Evolutionary conservation across 2,329 filamentous ascomycete genomes (phyloP), one percentile per base, ranked within the genome.

Genomic region (Aspergillus tubingensis): DNA sequence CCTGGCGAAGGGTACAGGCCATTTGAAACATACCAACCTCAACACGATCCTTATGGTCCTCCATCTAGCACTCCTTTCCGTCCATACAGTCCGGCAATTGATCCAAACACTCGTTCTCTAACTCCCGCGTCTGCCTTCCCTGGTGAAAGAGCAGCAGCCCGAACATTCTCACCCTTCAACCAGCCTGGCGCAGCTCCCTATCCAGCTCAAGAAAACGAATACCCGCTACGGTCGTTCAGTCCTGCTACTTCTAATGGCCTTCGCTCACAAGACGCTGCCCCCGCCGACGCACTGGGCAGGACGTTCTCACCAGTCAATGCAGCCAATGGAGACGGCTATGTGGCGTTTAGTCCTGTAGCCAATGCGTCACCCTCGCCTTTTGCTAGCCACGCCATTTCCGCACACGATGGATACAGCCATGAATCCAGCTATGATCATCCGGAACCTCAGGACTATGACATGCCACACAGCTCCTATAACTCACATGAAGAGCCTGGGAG

Each of bases 21-120:
- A 6, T 64, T 62, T 13, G 55, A 39, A 15, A 21, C 60, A 27
- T 56, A 63, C 23, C 53, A 58, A 3, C 32, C 58, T 19, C 30
- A 53, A 11, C 56, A 63, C 27, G 55, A 58, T 7, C 27, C 58
- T 19, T 27, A 53, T 13, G 36, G 44, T 30, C 43, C 53, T 7
- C 32, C 43, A 4, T 54, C 60, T 0, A 58, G 36, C 23, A 58
- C 60, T 7, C 65, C 69, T 4, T 69, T 70, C 41, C 66, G 62
- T 13, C 54, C 65, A 0, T 69, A 67, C 41, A 67, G 57, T 17
- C 65, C 68, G 15, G 65, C 64, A 4, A 55, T 54, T 17, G 68
- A 67, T 53, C 64, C 68, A 3, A 66, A 67, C 57, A 49, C 61
- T 19, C 67, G 65, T n/a, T 61, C 65, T 6, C 47, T 65, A 17